Conservation (phyloP, 2,329 filamentous ascomycete genomes). For the Botrytis tulipae region DNA sequence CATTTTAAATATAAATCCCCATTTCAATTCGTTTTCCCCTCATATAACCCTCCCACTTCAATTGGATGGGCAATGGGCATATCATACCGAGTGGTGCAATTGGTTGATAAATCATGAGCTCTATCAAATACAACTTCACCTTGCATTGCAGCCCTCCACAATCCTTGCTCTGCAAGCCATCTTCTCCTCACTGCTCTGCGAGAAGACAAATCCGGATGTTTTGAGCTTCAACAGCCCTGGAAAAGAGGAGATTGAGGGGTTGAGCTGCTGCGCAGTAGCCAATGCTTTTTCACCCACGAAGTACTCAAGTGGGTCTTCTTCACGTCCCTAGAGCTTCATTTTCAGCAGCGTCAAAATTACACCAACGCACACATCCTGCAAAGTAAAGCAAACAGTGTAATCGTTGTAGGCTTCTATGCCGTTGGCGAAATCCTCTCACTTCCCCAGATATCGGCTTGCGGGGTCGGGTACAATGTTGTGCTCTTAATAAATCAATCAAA, state of each 20-base stretch:
- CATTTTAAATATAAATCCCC: neutral
- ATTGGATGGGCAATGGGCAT: neutral
- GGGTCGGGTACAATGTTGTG: conserved; percentile 12
- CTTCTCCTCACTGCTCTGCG: conserved; percentile 13
- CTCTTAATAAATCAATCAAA: conserved; percentile 5
- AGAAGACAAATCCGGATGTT: neutral
- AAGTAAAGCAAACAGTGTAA: neutral
- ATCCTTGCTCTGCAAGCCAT: conserved; percentile 14
- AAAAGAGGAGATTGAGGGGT: neutral
- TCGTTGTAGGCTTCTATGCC: neutral
- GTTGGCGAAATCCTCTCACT: neutral
- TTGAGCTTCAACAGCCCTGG: conserved; percentile 4
- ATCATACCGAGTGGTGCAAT: neutral
- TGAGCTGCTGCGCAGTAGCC: conserved; percentile 1
- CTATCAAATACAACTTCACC: conserved; percentile 10
- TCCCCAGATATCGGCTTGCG: conserved; percentile 9
- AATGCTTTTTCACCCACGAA: neutral
- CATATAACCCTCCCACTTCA: neutral
- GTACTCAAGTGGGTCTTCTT: neutral
- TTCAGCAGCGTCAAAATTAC: neutral
- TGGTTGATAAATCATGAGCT: neutral
- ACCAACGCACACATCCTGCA: neutral
- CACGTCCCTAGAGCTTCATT: neutral
- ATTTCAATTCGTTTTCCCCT: neutral
- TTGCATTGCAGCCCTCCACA: neutral